phyloP scores from a whole-genome alignment of 805 yeast genomes.

The Saturnispora besseyi region DNA sequence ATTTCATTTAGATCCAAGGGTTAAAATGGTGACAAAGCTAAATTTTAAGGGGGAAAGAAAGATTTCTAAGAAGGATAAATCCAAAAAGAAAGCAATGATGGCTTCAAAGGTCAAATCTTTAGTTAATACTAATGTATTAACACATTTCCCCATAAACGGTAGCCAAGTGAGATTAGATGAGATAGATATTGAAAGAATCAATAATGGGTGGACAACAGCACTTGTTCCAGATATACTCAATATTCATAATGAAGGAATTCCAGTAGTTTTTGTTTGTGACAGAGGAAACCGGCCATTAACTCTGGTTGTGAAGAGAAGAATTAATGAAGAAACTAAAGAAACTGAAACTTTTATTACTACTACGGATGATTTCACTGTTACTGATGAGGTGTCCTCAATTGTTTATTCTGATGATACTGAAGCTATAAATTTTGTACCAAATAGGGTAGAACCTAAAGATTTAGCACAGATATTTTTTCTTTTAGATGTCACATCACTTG shows the following conservation, averaged over 20 bases:
- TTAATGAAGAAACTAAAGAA: background rate
- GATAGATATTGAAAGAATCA: background rate
- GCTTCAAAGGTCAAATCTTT: background rate
- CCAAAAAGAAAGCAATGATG: background rate
- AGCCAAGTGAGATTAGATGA: background rate
- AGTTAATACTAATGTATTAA: background rate
- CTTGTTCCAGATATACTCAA: slow-evolving; percentile 4
- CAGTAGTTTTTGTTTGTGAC: background rate
- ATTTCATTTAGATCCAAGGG: no score
- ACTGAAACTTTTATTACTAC: background rate
- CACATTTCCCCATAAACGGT: background rate
- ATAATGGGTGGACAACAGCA: slow-evolving; percentile 26
- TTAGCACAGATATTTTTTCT: slow-evolving; percentile 23
- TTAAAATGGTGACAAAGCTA: slow-evolving; percentile 27
- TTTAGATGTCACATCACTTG: slow-evolving; percentile 13
- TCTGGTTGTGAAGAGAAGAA: background rate
- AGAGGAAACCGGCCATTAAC: background rate
- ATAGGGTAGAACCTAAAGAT: slow-evolving; percentile 20
- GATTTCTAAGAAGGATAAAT: slow-evolving; percentile 13
- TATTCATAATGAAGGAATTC: background rate
- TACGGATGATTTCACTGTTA: background rate
- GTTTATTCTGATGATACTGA: background rate
- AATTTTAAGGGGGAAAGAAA: slow-evolving; percentile 26
- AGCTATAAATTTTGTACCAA: background rate
- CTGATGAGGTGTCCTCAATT: background rate